Evolutionary conservation across 305 asterid genomes (phyloP).

Genomic region (Nicotiana rustica): DNA sequence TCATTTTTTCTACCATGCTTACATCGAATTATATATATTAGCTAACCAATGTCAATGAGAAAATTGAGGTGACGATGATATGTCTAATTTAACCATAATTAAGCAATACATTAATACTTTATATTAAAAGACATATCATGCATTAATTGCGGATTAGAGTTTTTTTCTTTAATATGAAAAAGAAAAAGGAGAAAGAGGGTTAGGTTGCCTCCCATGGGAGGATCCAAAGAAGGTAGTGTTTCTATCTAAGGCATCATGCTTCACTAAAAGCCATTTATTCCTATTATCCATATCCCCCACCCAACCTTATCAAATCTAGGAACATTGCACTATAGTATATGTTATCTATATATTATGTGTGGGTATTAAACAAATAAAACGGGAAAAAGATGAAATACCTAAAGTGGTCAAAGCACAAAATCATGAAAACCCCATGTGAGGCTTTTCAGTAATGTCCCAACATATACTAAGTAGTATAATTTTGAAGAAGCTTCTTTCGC

Average conservation of each 20-base stretch:
- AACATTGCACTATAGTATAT: slow-evolving; percentile 48
- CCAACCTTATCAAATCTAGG: slow-evolving; percentile 61
- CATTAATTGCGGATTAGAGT: too few species aligned
- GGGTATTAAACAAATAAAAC: slow-evolving; percentile 1
- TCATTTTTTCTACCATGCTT: too few species aligned
- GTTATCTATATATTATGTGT: neutral
- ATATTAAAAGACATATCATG: too few species aligned
- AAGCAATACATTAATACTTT: too few species aligned
- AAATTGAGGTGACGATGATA: too few species aligned
- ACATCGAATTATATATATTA: too few species aligned
- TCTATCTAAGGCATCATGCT: slow-evolving; percentile 53
- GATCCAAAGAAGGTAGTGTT: slow-evolving; percentile 46
- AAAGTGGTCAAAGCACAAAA: slow-evolving; percentile 53
- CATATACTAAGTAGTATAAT: slow-evolving; percentile 27
- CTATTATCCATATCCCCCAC: slow-evolving; percentile 52
- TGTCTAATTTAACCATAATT: too few species aligned
- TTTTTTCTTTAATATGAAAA: too few species aligned
- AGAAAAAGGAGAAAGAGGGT: neutral
- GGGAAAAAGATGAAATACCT: slow-evolving; percentile 30
- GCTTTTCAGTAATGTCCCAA: slow-evolving; percentile 50
- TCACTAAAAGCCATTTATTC: slow-evolving; percentile 61
- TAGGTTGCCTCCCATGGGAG: slow-evolving; percentile 56
- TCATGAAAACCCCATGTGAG: slow-evolving; percentile 60
- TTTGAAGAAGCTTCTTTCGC: slow-evolving; percentile 26
- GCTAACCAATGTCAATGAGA: too few species aligned